Percentiles rank a stretch among this genome's conserved stretches.
Conservation (phyloP, 129 eudicot genomes). For the Artemisia annua region DNA sequence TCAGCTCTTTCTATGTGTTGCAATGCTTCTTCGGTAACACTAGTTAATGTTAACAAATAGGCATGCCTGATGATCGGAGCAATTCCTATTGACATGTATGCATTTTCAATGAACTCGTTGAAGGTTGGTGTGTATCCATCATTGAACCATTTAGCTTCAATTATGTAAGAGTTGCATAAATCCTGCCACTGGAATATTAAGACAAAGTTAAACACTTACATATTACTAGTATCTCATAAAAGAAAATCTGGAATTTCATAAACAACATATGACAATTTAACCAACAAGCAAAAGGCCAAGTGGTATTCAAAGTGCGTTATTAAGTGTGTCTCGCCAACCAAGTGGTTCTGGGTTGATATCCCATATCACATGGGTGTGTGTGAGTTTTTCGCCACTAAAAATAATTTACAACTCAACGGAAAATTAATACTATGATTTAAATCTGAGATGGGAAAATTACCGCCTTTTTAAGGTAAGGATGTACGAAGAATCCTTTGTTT, state of each 20-base stretch:
- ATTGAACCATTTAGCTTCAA: slow-evolving; percentile 46
- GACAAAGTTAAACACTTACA: neutral
- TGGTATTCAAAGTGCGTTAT: no score
- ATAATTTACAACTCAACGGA: neutral
- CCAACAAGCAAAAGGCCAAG: no score
- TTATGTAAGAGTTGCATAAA: slow-evolving; percentile 32
- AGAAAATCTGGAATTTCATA: neutral
- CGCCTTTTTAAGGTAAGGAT: slow-evolving; percentile 35
- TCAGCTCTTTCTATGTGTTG: no score
- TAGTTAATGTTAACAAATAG: slow-evolving; percentile 11
- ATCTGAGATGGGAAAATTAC: slow-evolving; percentile 1
- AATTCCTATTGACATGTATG: slow-evolving; percentile 43
- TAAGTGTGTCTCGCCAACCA: no score
- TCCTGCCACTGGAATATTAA: slow-evolving; percentile 37
- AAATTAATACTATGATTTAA: neutral
- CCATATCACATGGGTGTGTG: no score
- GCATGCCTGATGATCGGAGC: slow-evolving; percentile 28
- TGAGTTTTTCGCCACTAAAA: no score
- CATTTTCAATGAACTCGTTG: slow-evolving; percentile 44
- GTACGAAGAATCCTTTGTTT: slow-evolving; percentile 30
- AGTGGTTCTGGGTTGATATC: no score
- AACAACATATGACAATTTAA: neutral
- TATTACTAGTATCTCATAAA: neutral
- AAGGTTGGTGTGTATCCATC: slow-evolving; percentile 44
- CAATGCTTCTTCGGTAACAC: no score